A percentile compares a stretch with the other conserved stretches of the same genome.
Evolutionary conservation across 2,329 filamentous ascomycete genomes (phyloP).

Genomic region (Colletotrichum sp.): DNA sequence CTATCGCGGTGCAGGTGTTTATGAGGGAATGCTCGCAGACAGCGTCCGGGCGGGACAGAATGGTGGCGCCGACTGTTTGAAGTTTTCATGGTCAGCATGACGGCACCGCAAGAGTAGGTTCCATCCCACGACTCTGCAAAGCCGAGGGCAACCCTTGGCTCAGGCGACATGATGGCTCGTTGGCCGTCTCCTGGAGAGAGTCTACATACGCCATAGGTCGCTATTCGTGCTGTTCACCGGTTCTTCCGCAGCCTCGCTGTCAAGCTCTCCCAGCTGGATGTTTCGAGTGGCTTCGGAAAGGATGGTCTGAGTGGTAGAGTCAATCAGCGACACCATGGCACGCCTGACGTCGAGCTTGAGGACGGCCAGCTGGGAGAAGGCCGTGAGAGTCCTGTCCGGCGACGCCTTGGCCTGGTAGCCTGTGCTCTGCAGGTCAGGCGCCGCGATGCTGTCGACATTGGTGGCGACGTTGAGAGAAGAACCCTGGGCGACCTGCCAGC

Average conservation of each 20-base stretch:
- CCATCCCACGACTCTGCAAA: neutral
- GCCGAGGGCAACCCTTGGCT: neutral
- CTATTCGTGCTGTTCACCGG: conserved; percentile 20
- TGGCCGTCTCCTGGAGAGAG: neutral
- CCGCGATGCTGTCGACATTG: conserved; percentile 32
- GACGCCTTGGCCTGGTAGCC: conserved; percentile 39
- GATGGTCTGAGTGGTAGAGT: conserved; percentile 50
- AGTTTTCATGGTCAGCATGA: neutral
- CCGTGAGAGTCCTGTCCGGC: conserved; percentile 43
- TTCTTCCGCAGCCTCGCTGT: neutral
- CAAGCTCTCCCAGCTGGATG: conserved; percentile 40
- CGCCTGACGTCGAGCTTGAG: conserved; percentile 52
- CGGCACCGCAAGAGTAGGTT: neutral
- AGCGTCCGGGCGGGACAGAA: conserved; percentile 33
- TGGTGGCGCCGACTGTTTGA: conserved; percentile 23
- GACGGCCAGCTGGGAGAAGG: conserved; percentile 55
- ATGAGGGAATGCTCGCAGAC: conserved; percentile 34
- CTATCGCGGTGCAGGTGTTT: conserved; percentile 27
- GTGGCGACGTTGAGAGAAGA: conserved; percentile 34
- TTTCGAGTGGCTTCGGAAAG: conserved; percentile 56
- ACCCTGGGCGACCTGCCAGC: conserved; percentile 35
- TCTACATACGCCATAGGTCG: conserved; percentile 38
- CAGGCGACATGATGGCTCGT: neutral
- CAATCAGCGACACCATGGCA: conserved; percentile 54
- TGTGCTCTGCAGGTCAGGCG: conserved; percentile 28